Conservation (phyloP, 2,329 filamentous ascomycete genomes). For the Lasiodiplodia sp. region DNA sequence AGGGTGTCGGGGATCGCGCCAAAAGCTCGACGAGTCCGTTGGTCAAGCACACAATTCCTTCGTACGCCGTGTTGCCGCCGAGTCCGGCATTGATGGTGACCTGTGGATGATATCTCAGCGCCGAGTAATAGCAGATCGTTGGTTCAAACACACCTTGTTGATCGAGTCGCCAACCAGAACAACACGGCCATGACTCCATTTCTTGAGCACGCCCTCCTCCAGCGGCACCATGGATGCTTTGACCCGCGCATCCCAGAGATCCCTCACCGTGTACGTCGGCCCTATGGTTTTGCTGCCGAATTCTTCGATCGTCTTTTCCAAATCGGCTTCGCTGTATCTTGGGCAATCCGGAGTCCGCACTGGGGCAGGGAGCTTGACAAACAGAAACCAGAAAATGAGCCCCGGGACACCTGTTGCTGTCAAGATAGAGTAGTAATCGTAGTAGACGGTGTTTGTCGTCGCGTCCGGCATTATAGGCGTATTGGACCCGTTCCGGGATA, state of each 20-base stretch:
- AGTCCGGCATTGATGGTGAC: constrained; percentile 1
- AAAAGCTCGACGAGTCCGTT: constrained; percentile 3
- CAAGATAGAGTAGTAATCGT: constrained; percentile 29
- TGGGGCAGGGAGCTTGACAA: not conserved
- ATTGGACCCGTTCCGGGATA: not conserved
- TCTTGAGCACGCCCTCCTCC: constrained; percentile 13
- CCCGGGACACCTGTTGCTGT: constrained; percentile 30
- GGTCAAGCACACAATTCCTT: constrained; percentile 1
- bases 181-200: not conserved
- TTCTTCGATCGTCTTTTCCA: constrained; percentile 33
- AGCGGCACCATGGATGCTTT: not conserved
- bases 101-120: not conserved
- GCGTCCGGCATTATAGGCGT: not conserved
- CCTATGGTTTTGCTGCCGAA: constrained; percentile 14
- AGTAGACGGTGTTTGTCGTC: constrained; percentile 32
- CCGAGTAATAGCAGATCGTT: not conserved
- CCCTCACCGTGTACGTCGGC: not conserved
- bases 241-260: not conserved
- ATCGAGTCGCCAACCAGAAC: constrained; percentile 8
- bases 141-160: constrained; percentile 29
- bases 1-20: not conserved
- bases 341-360: constrained; percentile 15
- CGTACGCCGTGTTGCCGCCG: not conserved
- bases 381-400: constrained; percentile 8
- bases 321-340: constrained; percentile 44